These are phyloP conservation scores for Venturia asperata DNA, from an alignment of 2,329 filamentous ascomycete species.

Conservation along the genomic window DNA sequence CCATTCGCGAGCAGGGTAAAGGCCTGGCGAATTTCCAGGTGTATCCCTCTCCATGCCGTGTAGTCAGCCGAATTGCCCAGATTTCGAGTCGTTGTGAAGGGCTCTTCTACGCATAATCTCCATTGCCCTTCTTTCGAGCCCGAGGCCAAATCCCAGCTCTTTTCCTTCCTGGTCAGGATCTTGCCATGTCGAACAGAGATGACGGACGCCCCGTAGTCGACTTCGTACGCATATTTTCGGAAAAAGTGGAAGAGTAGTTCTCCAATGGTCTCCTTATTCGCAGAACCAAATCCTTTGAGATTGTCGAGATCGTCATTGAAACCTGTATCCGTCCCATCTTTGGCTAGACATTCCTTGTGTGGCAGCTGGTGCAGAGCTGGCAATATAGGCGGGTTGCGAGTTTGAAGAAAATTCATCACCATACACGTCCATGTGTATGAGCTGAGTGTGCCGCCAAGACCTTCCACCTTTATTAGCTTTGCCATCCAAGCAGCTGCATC, in stretches of 20 bases:
- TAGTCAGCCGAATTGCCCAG: constrained; percentile 95
- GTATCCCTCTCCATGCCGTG: constrained; percentile 84
- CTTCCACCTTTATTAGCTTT: constrained; percentile 39
- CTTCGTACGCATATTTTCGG: constrained; percentile 85
- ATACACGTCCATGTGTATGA: constrained; percentile 99
- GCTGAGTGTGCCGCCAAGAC: constrained; percentile 86
- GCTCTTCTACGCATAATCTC: constrained; percentile 88
- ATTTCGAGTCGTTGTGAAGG: constrained; percentile 84
- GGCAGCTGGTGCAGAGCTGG: constrained; percentile 74
- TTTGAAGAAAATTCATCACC: constrained; percentile 93
- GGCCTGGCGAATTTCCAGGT: constrained; percentile 79
- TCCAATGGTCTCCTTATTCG: constrained; percentile 76
- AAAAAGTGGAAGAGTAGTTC: constrained; percentile 94
- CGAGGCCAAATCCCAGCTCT: constrained; percentile 68
- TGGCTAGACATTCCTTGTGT: constrained; percentile 52
- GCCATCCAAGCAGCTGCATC: not conserved
- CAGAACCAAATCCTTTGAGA: constrained; percentile 64
- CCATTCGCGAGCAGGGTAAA: constrained; percentile 70
- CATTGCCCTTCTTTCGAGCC: constrained; percentile 49
- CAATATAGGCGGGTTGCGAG: constrained; percentile 73
- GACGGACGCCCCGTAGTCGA: constrained; percentile 78
- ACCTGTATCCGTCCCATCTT: constrained; percentile 61
- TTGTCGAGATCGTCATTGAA: constrained; percentile 83
- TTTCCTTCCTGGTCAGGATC: constrained; percentile 71
- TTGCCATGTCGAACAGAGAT: constrained; percentile 79